Base-by-base conservation (phyloP, 176 grass and related monocot species). In the Stipa capillata region DNA sequence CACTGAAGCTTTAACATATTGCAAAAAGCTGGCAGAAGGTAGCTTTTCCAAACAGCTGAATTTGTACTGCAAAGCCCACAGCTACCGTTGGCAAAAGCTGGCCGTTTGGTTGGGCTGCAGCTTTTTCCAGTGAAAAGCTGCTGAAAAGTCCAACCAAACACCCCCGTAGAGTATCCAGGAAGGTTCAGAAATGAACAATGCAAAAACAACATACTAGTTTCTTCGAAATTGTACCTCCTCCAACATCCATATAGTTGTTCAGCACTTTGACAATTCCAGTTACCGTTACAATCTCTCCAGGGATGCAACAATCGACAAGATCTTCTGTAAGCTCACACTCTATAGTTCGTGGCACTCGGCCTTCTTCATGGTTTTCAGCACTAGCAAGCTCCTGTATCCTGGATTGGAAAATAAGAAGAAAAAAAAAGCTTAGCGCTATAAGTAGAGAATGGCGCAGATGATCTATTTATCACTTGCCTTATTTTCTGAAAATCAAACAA, bases 401-500 rank as follows among this genome's bases (percentile, higher is more conserved):
- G 79, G 50, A 71, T 67, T 33, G 52, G 6, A 72, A 80, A n/a
- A n/a, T n/a, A n/a, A 62, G 31, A 67, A 78, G 4, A 78, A 80
- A 65, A 87, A 8, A 3, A 78, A 69, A 83, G 34, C 24, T 52
- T 45, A 73, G 85, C 59, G 35, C 7, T 77, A 59, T 21, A 63
- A 85, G 17, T 40, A 8, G 64, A 88, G 43, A 74, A 83, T 42
- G 69, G 34, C 52, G 35, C 5, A 62, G 6, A 59, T 23, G 3
- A 40, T 57, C 69, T 72, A 37, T 29, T 77, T 63, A 79, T 32
- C 11, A 59, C 82, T 62, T 92, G 27, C 92, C 95, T 94, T 92
- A 97, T 92, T 72, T 97, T 97, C 79, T 97, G 95, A 74, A 97
- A 92, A 89, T 97, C 95, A 2, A 97, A 85, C 73, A 92, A 74